Percentiles rank a stretch among this genome's conserved stretches.
These are phyloP conservation scores for Solanum commersonii DNA, from an alignment of 257 asterid species.

Conservation along the genomic window DNA sequence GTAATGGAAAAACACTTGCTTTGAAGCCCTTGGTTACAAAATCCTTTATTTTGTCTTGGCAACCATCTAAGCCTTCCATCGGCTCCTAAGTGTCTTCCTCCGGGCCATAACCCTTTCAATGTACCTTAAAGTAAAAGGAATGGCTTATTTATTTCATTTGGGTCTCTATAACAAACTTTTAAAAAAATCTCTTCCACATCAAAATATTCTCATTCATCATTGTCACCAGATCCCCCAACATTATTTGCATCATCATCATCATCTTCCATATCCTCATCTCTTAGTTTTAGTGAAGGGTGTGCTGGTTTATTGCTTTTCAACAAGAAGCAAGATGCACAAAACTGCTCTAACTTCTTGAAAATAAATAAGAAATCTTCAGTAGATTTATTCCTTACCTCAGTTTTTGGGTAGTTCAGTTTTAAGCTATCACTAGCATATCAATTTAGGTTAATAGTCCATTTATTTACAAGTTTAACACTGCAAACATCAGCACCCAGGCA, in stretches of 20 bases:
- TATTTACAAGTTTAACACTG: slow-evolving; percentile 60
- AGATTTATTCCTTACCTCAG: slow-evolving; percentile 58
- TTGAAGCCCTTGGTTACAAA: slow-evolving; percentile 37
- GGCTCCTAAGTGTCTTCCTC: slow-evolving; percentile 67
- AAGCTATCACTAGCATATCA: slow-evolving; percentile 45
- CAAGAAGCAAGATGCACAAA: slow-evolving; percentile 31
- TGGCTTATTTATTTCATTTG: slow-evolving; percentile 3
- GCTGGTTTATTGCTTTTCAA: slow-evolving; percentile 8
- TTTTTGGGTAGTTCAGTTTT: slow-evolving; percentile 60
- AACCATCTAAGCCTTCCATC: too few species aligned
- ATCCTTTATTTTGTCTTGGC: neutral
- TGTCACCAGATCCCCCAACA: slow-evolving; percentile 16
- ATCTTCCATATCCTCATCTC: neutral
- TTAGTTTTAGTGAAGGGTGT: neutral
- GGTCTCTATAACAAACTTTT: slow-evolving; percentile 43
- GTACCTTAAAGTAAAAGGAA: slow-evolving; percentile 51
- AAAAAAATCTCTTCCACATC: slow-evolving; percentile 53
- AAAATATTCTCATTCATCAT: slow-evolving; percentile 28
- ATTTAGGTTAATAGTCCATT: slow-evolving; percentile 11
- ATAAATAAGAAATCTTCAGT: slow-evolving; percentile 48
- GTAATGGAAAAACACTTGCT: slow-evolving; percentile 56
- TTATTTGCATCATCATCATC: neutral
- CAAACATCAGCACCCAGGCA: slow-evolving; percentile 57
- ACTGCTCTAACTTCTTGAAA: slow-evolving; percentile 61
- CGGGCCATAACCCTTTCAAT: slow-evolving; percentile 70